These are phyloP conservation scores for Haplosporangium sp. DNA, from an alignment of 371 early-diverging fungal species.

Conservation along the genomic window DNA sequence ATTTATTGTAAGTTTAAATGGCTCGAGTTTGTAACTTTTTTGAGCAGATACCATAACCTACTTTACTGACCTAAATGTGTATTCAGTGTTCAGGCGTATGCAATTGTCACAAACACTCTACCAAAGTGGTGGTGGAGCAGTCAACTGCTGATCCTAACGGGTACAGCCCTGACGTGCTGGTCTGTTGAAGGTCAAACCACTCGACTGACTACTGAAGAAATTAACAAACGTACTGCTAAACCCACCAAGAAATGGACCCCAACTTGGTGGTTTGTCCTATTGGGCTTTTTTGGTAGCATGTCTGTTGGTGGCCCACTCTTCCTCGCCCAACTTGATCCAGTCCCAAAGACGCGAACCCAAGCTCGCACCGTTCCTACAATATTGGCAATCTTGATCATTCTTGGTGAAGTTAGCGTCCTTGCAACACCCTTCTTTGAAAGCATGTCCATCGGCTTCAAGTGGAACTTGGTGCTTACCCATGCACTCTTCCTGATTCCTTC, in stretches of 20 bases:
- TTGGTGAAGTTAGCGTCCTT: slow-evolving; percentile 43
- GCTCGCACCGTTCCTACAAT: slow-evolving; percentile 42
- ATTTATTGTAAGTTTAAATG: slow-evolving; percentile 42
- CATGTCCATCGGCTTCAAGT: slow-evolving; percentile 30
- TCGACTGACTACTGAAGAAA: slow-evolving; percentile 12
- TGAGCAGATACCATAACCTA: background rate
- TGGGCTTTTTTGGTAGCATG: slow-evolving; percentile 56
- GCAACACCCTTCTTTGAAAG: slow-evolving; percentile 35
- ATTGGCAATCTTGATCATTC: slow-evolving; percentile 34
- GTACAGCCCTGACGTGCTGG: slow-evolving; percentile 52
- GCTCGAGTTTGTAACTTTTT: background rate
- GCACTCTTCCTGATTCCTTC: slow-evolving; percentile 44
- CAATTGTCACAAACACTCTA: slow-evolving; percentile 48
- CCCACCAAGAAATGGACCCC: slow-evolving; percentile 45
- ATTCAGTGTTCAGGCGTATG: slow-evolving; percentile 47
- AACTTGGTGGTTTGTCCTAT: slow-evolving; percentile 54
- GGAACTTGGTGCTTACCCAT: slow-evolving; percentile 46
- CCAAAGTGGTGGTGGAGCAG: slow-evolving; percentile 58
- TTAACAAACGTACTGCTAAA: slow-evolving; percentile 1
- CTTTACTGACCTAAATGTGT: background rate
- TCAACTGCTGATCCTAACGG: slow-evolving; percentile 45
- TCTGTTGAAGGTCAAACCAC: slow-evolving; percentile 51
- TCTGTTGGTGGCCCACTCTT: slow-evolving; percentile 55
- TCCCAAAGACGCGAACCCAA: slow-evolving; percentile 21
- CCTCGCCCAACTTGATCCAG: slow-evolving; percentile 42